Base-by-base conservation (phyloP, 2,329 filamentous ascomycete species). In the Epichloe amarillans region DNA sequence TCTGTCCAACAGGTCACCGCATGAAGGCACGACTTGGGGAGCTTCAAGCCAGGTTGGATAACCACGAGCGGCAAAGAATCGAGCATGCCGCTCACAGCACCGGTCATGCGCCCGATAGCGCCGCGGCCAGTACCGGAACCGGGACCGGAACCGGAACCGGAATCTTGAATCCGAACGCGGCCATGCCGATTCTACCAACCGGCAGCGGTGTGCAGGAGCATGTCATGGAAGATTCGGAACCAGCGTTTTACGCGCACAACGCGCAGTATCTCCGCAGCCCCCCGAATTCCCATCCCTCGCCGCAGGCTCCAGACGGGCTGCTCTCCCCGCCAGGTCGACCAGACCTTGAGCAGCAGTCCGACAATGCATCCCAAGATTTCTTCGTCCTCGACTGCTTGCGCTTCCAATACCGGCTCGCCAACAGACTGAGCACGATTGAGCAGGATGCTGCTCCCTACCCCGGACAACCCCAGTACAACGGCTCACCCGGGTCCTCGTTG, bases 11-110 rank as follows among this genome's bases (percentile, higher is more conserved):
- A 64, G 62, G 62, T 38, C 58, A 64, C 42, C 61, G 62, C 15
- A 62, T 64, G 61, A 64, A 64, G 52, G 60, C 58, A 21, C 56
- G 59, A 17, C 57, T 64, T 37, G 60, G 60, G 23, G 59, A 64
- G 43, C 58, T 64, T 5, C 61, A 64, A 40, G 61, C 61, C 11
- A 55, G 58, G 42, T 55, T 64, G 17, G 61, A 64, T 40, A 58
- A 53, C 46, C 61, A 62, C 48, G 61, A 64, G 49, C 53, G 52
- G 8, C 52, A 51, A 8, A 49, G 55, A 2, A 23, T 21, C 7
- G 53, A 58, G 35, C 49, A 54, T 38, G 23, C 46, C 11, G 38
- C 46, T 17, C 35, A 38, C 19, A n/a, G 42, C 36, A 36, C 37
- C 17, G 17, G 33, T 17, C 41, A 49, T 11, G 21, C 38, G 42